Percentiles rank a stretch among this genome's conserved stretches.
Evolutionary conservation across 2,329 filamentous ascomycete genomes (phyloP).

Genomic region (Colletotrichum sp.): DNA sequence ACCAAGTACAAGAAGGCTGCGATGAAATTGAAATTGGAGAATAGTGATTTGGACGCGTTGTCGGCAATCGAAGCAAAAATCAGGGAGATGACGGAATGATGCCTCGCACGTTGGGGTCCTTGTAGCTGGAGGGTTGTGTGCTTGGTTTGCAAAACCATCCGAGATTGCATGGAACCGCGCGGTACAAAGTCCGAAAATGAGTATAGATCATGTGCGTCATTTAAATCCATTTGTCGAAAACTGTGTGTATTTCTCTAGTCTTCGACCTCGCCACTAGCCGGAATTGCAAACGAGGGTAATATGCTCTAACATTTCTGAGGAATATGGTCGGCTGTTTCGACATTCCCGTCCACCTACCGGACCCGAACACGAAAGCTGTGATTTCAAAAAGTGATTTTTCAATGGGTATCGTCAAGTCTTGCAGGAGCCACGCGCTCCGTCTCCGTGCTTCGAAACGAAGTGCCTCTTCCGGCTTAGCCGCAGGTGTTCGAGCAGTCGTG

Average conservation of each 20-base stretch:
- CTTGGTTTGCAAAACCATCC: background rate
- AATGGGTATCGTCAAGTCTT: background rate
- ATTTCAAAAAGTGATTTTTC: background rate
- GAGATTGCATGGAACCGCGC: background rate
- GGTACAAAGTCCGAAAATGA: background rate
- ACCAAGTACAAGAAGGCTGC: constrained; percentile 10
- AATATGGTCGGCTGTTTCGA: background rate
- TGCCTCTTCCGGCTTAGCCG: background rate
- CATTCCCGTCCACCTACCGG: background rate
- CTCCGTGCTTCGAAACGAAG: background rate
- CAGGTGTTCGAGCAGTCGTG: background rate
- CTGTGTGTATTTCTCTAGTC: background rate
- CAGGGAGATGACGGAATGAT: background rate
- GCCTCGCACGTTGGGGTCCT: background rate
- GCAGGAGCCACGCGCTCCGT: background rate
- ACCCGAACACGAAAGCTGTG: background rate
- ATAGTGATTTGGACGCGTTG: background rate
- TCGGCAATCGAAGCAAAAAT: background rate
- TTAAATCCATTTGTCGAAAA: background rate
- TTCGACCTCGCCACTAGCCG: background rate
- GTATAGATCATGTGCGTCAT: background rate
- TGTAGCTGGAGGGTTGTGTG: background rate
- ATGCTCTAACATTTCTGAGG: background rate
- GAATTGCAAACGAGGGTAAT: background rate
- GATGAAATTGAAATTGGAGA: constrained; percentile 1